These are phyloP conservation scores for Tripterygium wilfordii DNA, from an alignment of 177 flowering plant genomes.

Conservation along the genomic window DNA sequence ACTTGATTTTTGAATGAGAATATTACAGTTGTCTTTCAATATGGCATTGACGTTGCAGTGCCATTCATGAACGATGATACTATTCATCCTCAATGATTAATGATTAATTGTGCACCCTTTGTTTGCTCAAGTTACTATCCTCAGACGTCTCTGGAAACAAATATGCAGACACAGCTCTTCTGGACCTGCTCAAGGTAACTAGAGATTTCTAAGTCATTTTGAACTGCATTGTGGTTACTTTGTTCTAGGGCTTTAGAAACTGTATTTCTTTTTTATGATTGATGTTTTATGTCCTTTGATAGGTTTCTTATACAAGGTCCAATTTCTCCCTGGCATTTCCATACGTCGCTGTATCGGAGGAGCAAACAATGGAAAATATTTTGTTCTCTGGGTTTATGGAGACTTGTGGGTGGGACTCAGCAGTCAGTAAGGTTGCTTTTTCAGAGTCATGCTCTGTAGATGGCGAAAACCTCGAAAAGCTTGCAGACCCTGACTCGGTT, in stretches of 20 bases:
- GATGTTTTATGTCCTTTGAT: too few relatives aligned
- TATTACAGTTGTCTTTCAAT: too few relatives aligned
- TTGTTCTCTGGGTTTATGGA: slow-evolving; percentile 63
- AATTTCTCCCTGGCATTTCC: slow-evolving; percentile 90
- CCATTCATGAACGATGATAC: too few relatives aligned
- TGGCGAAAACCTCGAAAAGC: slow-evolving; percentile 41
- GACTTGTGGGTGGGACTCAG: slow-evolving; percentile 46
- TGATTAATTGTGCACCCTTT: too few relatives aligned
- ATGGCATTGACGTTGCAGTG: too few relatives aligned
- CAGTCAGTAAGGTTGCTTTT: slow-evolving; percentile 38
- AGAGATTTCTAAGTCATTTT: neutral
- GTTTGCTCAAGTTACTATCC: slow-evolving; percentile 48
- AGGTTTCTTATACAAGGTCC: slow-evolving; percentile 63
- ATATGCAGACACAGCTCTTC: slow-evolving; percentile 43
- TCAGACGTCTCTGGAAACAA: slow-evolving; percentile 38
- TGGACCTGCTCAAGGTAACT: slow-evolving; percentile 68
- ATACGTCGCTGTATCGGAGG: slow-evolving; percentile 54
- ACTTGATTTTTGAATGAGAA: too few relatives aligned
- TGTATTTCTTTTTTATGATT: slow-evolving; percentile 1
- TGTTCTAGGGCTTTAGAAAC: neutral
- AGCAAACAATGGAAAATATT: slow-evolving; percentile 51
- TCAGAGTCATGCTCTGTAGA: slow-evolving; percentile 62
- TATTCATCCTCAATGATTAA: too few relatives aligned
- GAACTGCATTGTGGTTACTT: neutral
- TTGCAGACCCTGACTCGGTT: slow-evolving; percentile 45